Percentiles rank a stretch among this genome's conserved stretches.
These are phyloP conservation scores for Knufia petricola DNA, from an alignment of 2,329 filamentous ascomycete genomes.

Conservation along the genomic window DNA sequence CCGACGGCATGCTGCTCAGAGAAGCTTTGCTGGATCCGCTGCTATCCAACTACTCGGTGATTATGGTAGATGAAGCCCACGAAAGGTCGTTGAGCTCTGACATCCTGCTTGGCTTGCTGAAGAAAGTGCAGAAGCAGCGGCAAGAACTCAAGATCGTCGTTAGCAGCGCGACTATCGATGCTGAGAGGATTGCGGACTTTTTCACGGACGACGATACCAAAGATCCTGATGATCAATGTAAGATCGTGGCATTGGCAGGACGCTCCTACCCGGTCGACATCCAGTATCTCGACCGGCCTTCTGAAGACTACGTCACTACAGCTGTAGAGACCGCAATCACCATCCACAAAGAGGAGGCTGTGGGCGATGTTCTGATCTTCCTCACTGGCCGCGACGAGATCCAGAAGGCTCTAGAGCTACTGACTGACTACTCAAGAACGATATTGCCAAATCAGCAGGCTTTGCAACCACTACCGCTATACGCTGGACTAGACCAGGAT, in stretches of 20 bases:
- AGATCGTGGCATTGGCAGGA: conserved; percentile 77
- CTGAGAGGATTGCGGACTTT: conserved; percentile 73
- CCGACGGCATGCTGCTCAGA: conserved; percentile 80
- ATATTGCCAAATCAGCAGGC: conserved; percentile 50
- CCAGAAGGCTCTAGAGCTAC: conserved; percentile 66
- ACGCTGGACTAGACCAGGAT: conserved; percentile 78
- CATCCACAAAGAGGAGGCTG: conserved; percentile 69
- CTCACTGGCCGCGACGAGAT: conserved; percentile 91
- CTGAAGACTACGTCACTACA: conserved; percentile 78
- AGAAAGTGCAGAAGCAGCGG: conserved; percentile 75
- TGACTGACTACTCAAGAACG: conserved; percentile 60
- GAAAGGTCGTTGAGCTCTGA: conserved; percentile 90
- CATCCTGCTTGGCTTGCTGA: conserved; percentile 76
- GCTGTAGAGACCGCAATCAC: conserved; percentile 76
- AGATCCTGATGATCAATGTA: conserved; percentile 35
- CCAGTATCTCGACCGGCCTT: conserved; percentile 66
- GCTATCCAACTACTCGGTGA: conserved; percentile 67
- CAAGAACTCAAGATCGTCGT: conserved; percentile 79
- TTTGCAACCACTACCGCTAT: conserved; percentile 68
- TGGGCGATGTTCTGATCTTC: conserved; percentile 85
- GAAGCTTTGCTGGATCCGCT: conserved; percentile 91
- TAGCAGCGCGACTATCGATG: conserved; percentile 87
- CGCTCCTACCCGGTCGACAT: conserved; percentile 82
- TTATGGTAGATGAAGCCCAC: conserved; percentile 55
- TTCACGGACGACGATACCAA: conserved; percentile 44